phyloP scores from a whole-genome alignment of 176 grass and related monocot genomes.

The Guadua angustifolia region DNA sequence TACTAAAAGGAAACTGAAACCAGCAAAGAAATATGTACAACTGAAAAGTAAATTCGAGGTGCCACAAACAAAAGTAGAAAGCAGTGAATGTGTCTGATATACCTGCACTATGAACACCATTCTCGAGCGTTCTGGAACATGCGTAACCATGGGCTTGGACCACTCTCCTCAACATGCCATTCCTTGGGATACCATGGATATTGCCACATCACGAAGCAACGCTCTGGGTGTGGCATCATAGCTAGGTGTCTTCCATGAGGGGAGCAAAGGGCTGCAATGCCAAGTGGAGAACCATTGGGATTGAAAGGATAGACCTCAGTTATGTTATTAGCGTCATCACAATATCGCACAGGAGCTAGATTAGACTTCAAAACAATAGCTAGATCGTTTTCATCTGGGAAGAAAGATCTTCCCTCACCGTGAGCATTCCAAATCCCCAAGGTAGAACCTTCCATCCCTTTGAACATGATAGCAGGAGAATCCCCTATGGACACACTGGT shows the following conservation, averaged over 20 bases:
- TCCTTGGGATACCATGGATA: conserved; percentile 93
- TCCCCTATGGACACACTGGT: conserved; percentile 66
- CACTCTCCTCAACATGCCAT: conserved; percentile 73
- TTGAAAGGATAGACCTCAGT: conserved; percentile 91
- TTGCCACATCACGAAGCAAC: conserved; percentile 99
- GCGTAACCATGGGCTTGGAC: conserved; percentile 79
- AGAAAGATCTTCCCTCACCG: conserved; percentile 81
- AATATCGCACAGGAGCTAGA: conserved; percentile 78
- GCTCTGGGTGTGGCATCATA: conserved; percentile 96
- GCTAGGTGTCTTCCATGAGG: conserved; percentile 88
- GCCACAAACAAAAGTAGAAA: background rate
- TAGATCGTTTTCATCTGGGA: conserved; percentile 67
- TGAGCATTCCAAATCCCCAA: conserved; percentile 87
- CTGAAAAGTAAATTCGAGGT: background rate
- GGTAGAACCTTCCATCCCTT: conserved; percentile 89
- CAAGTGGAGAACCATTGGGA: conserved; percentile 87
- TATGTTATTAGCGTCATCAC: conserved; percentile 67
- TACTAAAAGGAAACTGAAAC: background rate
- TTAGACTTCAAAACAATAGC: conserved; percentile 58
- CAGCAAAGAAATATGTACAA: background rate
- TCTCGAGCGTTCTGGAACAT: conserved; percentile 96
- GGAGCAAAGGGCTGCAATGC: conserved; percentile 84
- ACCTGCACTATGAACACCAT: conserved; percentile 62
- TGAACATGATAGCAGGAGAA: conserved; percentile 85
- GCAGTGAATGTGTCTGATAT: background rate